phyloP scores from a whole-genome alignment of 306 rosid species.

The Pterocarpus santalinus region DNA sequence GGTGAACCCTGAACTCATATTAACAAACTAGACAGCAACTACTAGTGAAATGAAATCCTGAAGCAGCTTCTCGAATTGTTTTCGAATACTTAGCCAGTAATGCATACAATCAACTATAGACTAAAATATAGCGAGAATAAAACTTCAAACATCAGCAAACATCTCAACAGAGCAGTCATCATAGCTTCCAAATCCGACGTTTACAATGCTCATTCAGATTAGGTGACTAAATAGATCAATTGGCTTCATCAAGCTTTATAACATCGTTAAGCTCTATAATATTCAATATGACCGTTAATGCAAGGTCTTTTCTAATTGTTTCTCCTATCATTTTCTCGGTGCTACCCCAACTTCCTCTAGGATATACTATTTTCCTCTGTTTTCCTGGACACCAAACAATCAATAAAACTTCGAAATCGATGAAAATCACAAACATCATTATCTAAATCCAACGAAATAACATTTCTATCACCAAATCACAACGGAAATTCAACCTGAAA shows the following conservation, averaged over 20 bases:
- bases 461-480: not conserved
- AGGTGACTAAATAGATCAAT: not conserved
- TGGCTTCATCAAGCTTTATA: not conserved
- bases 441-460: not conserved
- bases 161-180: not conserved
- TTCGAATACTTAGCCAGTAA: not conserved
- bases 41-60: not conserved
- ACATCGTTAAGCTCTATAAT: not conserved
- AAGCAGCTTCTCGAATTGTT: constrained; percentile 13
- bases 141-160: not conserved
- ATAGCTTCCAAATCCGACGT: constrained; percentile 6
- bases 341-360: not conserved
- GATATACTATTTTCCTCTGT: not conserved
- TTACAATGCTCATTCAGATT: not conserved
- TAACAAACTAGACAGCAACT: not conserved
- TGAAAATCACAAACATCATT: not conserved
- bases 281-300: not conserved
- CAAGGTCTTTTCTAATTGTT: not conserved
- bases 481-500: not conserved
- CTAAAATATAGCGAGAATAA: not conserved
- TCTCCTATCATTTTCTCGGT: not conserved
- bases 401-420: not conserved
- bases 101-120: not conserved
- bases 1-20: constrained; percentile 3
- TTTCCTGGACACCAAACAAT: constrained; percentile 35